Evolutionary conservation across 2,329 filamentous ascomycete genomes (phyloP).

Genomic region (Camillea tinctor): DNA sequence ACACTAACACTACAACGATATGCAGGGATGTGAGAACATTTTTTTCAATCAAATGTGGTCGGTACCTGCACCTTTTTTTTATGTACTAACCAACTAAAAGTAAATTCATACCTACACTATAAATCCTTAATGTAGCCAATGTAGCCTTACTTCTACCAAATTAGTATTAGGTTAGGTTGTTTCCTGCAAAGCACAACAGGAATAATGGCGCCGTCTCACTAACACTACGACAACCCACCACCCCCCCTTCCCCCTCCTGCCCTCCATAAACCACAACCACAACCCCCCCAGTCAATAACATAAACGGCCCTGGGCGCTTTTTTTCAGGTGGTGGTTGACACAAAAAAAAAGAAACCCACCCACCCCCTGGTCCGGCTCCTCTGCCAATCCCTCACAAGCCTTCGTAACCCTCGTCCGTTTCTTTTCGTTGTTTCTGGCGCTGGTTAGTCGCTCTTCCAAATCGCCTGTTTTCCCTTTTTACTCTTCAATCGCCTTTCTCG

Average conservation of each 20-base stretch:
- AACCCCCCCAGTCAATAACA: not conserved
- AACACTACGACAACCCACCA: too few species aligned
- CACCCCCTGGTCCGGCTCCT: not conserved
- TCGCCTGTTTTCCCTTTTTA: slow-evolving; percentile 1
- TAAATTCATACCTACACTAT: too few species aligned
- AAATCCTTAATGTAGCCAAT: not conserved
- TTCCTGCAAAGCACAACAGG: not conserved
- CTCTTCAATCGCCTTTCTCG: slow-evolving; percentile 17
- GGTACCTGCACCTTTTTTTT: not conserved
- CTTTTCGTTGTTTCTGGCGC: not conserved
- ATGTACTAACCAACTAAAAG: too few species aligned
- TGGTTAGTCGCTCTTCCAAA: not conserved
- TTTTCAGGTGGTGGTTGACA: not conserved
- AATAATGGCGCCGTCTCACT: not conserved
- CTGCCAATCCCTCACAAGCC: not conserved
- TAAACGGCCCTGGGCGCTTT: not conserved
- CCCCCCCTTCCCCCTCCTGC: not conserved
- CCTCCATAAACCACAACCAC: not conserved
- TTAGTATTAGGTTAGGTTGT: not conserved
- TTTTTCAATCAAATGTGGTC: too few species aligned
- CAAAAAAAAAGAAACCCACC: too few species aligned
- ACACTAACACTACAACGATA: too few species aligned
- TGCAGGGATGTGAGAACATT: too few species aligned
- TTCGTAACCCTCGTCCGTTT: not conserved
- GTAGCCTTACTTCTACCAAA: not conserved